Evolutionary conservation across 345 rosid species (phyloP).

Genomic region (Eucalyptus erythrocorys): DNA sequence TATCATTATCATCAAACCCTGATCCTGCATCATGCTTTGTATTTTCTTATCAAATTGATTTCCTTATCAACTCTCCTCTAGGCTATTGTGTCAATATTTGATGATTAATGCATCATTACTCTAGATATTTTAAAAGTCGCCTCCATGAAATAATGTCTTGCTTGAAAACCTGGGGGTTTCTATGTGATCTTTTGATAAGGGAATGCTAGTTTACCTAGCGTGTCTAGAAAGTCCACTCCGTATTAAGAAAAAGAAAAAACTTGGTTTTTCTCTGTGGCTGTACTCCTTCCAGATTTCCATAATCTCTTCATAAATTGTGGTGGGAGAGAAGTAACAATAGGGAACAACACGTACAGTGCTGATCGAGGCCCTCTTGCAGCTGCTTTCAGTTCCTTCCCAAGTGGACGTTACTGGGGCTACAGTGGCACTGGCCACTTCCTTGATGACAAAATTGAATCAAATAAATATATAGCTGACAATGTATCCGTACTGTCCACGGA

Average conservation of each 20-base stretch:
- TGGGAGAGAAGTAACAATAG: neutral
- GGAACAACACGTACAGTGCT: neutral
- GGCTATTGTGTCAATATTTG: neutral
- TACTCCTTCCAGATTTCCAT: neutral
- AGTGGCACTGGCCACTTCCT: conserved; percentile 44
- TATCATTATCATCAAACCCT: neutral
- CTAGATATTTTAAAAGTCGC: neutral
- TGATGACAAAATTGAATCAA: neutral
- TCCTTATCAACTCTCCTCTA: neutral
- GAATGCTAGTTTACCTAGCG: neutral
- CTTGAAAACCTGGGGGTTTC: neutral
- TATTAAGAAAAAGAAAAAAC: neutral
- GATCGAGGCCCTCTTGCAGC: neutral
- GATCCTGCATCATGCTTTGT: neutral
- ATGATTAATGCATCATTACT: neutral
- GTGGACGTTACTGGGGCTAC: conserved; percentile 21
- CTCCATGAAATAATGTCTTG: neutral
- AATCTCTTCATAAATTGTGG: conserved; percentile 1
- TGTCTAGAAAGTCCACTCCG: neutral
- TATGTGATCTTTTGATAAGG: neutral
- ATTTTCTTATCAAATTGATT: neutral
- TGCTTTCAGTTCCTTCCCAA: neutral
- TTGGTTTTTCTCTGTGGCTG: neutral
- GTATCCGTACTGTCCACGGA: neutral
- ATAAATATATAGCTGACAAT: neutral